Conservation (phyloP, 495 filamentous ascomycete genomes). For the Penicillium ochrochloron region DNA sequence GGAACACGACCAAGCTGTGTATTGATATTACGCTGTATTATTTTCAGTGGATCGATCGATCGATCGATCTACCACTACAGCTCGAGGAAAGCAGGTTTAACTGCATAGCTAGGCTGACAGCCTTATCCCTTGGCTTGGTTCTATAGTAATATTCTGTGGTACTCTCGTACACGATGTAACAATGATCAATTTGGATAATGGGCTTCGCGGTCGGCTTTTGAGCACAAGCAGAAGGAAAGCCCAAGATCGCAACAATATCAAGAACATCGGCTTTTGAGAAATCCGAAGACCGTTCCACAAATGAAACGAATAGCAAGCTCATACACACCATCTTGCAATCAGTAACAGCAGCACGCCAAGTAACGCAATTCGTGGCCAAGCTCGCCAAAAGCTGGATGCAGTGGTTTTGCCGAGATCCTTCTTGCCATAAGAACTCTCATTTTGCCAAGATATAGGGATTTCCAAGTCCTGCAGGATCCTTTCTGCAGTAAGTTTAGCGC, state of each 20-base stretch:
- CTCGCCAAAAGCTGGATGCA: neutral
- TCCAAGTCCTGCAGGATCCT: constrained; percentile 51
- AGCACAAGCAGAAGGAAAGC: neutral
- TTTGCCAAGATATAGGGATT: constrained; percentile 1
- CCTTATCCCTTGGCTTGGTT: neutral
- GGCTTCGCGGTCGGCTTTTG: neutral
- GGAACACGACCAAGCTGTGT: neutral
- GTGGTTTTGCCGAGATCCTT: neutral
- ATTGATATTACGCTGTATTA: neutral
- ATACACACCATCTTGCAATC: neutral
- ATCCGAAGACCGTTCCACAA: neutral
- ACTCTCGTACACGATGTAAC: neutral
- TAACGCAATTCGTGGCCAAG: neutral
- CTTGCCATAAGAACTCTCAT: neutral
- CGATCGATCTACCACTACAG: constrained; percentile 6
- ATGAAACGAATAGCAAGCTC: neutral
- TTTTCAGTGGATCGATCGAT: constrained; percentile 1
- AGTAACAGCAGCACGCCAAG: neutral
- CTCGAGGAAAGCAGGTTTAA: constrained; percentile 6
- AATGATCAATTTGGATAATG: neutral
- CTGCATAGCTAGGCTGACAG: neutral
- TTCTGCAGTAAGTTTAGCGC: constrained; percentile 62
- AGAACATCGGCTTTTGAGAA: neutral
- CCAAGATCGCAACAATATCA: neutral
- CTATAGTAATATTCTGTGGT: neutral